Evolutionary conservation across 129 eudicot species (phyloP).

Genomic region (Lactuca saligna): DNA sequence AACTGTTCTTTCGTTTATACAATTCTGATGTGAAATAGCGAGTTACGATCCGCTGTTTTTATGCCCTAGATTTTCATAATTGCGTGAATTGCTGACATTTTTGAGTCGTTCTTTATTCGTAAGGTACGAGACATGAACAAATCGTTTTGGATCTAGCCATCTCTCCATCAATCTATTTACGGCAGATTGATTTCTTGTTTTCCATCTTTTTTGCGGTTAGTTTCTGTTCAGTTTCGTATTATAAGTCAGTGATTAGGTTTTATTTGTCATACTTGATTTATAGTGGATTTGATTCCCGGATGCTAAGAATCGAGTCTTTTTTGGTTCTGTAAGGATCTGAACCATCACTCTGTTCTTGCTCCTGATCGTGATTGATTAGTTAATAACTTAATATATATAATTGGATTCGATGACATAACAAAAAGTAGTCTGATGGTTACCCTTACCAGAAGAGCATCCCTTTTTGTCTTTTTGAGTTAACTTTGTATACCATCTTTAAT

Average conservation of each 20-base stretch:
- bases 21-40: constrained; percentile 1
- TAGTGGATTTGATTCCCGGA: not conserved
- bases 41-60: constrained; percentile 12
- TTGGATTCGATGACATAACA: not conserved
- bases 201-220: constrained; percentile 21
- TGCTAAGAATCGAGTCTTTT: not conserved
- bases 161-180: constrained; percentile 6
- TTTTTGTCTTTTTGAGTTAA: constrained; percentile 1
- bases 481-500: not conserved
- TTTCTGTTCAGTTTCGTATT: constrained; percentile 17
- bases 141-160: constrained; percentile 28
- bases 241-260: constrained; percentile 14
- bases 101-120: not conserved
- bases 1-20: not conserved
- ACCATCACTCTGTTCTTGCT: not conserved
- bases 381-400: constrained; percentile 6
- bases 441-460: not conserved
- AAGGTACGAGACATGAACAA: constrained; percentile 24
- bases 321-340: constrained; percentile 16
- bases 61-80: constrained; percentile 23
- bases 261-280: not conserved
- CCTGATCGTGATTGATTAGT: not conserved
- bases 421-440: not conserved
- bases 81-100: constrained; percentile 18
- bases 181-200: constrained; percentile 16